Base-by-base conservation (phyloP, 148 eudicot species). In the Salicornia ramosissima region DNA sequence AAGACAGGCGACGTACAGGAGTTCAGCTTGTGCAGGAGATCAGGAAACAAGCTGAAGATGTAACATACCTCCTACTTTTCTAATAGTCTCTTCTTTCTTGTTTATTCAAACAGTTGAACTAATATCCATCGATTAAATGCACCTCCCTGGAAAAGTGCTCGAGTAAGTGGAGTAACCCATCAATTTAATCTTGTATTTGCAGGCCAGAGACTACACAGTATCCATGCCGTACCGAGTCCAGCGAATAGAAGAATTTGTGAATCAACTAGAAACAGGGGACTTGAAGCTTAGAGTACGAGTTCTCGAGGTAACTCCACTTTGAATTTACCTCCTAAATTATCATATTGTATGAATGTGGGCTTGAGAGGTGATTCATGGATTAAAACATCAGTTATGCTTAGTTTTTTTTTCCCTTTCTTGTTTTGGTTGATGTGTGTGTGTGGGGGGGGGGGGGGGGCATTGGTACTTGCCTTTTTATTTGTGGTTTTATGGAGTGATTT, bases 161-260 rank as follows among this genome's bases (percentile, higher is more conserved):
- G n/a, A 71, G 46, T 67, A 33, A 36, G 8, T 8, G 8, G 4
- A 36, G 8, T 36, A 36, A 60, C 68, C 56, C 4, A 5, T 45
- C 26, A 15, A 43, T 45, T 30, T 45, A 43, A 15, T 47, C 19
- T 58, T 24, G 46, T 49, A 65, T 68, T 33, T 70, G 56, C 91
- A 95, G 99, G 99, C 90, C 30, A 84, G 96, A 79, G 76, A 89
- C 70, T 83, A 72, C 57, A 87, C 99, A 33, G 79, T 95, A 50
- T 88, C 96, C 74, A 95, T 95, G 99, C 99, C 99, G 69, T 87
- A 78, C 81, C 83, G 97, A 74, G 84, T 95, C 77, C 99, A 95
- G 80, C 79, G 77, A 15, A 95, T 95, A 67, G 99, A 95, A 80
- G 93, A 95, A 74, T 79, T 95, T 55, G 91, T 88, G 58, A 89